Base-by-base conservation (phyloP, 1,284 basidiomycete genomes). In the Moesziomyces antarcticus region DNA sequence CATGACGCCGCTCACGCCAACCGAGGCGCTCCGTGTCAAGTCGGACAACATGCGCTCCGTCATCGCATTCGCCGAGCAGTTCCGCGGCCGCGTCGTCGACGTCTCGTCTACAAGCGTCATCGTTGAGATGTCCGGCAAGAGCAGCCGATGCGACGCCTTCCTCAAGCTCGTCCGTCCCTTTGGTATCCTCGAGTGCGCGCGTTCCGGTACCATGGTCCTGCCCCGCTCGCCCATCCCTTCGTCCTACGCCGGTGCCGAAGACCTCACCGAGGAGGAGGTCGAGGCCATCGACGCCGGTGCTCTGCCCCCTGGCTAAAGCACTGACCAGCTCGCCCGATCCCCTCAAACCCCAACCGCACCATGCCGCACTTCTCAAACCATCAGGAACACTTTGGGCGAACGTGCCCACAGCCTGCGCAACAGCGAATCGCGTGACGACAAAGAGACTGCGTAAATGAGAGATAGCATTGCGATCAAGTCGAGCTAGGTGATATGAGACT, bases 111-210 rank as follows among this genome's bases (percentile, higher is more conserved):
- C 96, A 81, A 92, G 91, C 81, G 91, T 96, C 49, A 97, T 98
- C 71, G 92, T 99, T 49, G 96, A 99, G 87, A 86, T 98, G 85
- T 91, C 92, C 22, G 97, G 92, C 51, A 99, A 99, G 88, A 93
- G 92, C 55, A 87, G 88, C 45, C 88, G 96, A 44, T 92, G 98
- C 52, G 93, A 99, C 82, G 93, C 94, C 20, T 98, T 99, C 87
- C 87, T 99, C 79, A 91, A 89, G 76, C 87, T 99, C 48, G 87
- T 99, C 75, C 91, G 94, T 84, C 96, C 96, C 6, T 99, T 96
- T 82, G 97, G 97, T 47, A 90, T 99, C 57, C 88, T 99, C 55
- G 96, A 98, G 86, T 91, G 93, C 48, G 93, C 94, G 21, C 87
- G 94, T 54, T 94, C 93, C 45, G 95, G 79, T 33, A 83, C 82